These are phyloP conservation scores for Fusarium continuum DNA, from an alignment of 2,329 filamentous ascomycete species.

Conservation along the genomic window DNA sequence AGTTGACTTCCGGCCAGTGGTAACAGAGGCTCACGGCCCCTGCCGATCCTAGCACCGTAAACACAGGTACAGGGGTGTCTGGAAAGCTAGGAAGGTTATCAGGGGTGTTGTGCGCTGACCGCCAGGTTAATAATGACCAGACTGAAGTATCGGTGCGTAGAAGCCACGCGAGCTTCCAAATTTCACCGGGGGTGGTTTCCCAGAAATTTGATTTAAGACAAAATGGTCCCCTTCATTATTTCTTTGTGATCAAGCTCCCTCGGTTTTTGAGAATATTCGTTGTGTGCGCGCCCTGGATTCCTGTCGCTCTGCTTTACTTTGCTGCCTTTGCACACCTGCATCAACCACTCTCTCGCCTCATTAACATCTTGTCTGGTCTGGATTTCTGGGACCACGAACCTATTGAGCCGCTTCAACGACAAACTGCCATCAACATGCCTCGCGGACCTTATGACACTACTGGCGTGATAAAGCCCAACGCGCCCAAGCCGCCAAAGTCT, in stretches of 20 bases:
- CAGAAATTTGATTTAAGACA: constrained; percentile 38
- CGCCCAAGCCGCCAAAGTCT: constrained; percentile 49
- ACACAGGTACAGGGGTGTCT: constrained; percentile 29
- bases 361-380: constrained; percentile 13
- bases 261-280: constrained; percentile 31
- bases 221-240: constrained; percentile 35
- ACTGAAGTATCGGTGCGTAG: constrained; percentile 30
- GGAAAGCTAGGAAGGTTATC: constrained; percentile 27
- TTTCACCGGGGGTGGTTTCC: constrained; percentile 26
- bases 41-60: constrained; percentile 42
- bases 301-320: constrained; percentile 27
- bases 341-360: constrained; percentile 26
- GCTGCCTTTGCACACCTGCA: constrained; percentile 18
- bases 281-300: constrained; percentile 36
- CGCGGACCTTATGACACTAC: constrained; percentile 53
- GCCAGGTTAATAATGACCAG: constrained; percentile 34
- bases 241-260: constrained; percentile 32
- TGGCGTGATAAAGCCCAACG: constrained; percentile 49
- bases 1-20: constrained; percentile 30
- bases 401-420: constrained; percentile 4
- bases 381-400: constrained; percentile 22
- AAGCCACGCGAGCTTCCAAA: constrained; percentile 37
- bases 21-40: constrained; percentile 39
- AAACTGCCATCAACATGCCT: constrained; percentile 42
- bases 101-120: constrained; percentile 36